Conservation (phyloP, 345 rosid species). For the Punica granatum region DNA sequence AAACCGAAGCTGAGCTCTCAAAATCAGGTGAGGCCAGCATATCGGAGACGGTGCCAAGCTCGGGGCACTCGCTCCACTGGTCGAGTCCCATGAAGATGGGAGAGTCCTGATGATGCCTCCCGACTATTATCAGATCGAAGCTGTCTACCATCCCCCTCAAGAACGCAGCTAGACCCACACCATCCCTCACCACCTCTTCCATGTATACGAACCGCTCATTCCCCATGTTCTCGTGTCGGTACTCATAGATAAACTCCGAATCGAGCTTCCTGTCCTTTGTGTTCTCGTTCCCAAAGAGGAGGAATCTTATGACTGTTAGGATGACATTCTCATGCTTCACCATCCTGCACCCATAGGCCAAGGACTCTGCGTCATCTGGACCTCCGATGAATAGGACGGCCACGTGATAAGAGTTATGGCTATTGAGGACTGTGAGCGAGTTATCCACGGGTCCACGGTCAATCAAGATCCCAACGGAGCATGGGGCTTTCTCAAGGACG, state of each 20-base stretch:
- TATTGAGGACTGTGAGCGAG: neutral
- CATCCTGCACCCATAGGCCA: slow-evolving; percentile 31
- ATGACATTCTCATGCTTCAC: slow-evolving; percentile 17
- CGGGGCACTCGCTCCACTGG: slow-evolving; percentile 42
- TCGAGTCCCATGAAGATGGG: slow-evolving; percentile 26
- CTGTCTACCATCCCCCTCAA: slow-evolving; percentile 4
- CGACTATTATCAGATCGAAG: slow-evolving; percentile 33
- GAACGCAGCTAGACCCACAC: slow-evolving; percentile 12
- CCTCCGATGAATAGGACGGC: slow-evolving; percentile 35
- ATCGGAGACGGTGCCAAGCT: slow-evolving; percentile 38
- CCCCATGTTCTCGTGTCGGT: slow-evolving; percentile 16
- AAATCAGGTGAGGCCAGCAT: slow-evolving; percentile 37
- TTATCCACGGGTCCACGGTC: slow-evolving; percentile 22
- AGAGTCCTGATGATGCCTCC: slow-evolving; percentile 23
- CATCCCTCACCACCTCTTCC: slow-evolving; percentile 30
- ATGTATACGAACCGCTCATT: slow-evolving; percentile 21
- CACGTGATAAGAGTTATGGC: slow-evolving; percentile 11
- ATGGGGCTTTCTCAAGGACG: slow-evolving; percentile 34
- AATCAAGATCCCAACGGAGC: slow-evolving; percentile 37
- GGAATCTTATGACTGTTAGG: slow-evolving; percentile 29
- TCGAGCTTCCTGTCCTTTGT: slow-evolving; percentile 26
- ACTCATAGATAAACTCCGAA: slow-evolving; percentile 17
- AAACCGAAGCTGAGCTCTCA: slow-evolving; percentile 19
- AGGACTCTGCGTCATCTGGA: slow-evolving; percentile 30
- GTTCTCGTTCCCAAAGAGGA: slow-evolving; percentile 28